Evolutionary conservation across 108 stramenopile species (phyloP).

Genomic region (Epipyxis sp.): DNA sequence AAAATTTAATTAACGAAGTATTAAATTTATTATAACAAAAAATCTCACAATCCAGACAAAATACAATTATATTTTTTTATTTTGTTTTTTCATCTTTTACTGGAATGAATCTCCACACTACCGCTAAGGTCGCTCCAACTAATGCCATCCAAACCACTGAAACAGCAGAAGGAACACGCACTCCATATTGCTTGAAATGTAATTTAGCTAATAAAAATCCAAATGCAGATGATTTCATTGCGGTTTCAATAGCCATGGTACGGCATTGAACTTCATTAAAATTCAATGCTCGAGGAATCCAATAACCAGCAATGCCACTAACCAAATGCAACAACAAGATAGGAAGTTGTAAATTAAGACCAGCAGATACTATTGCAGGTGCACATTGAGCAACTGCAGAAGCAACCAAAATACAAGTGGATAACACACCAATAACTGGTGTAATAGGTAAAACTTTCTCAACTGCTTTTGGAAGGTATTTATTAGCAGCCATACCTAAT

Average conservation of each 20-base stretch:
- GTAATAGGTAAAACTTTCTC: slow-evolving; percentile 82
- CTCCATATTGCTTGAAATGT: slow-evolving; percentile 86
- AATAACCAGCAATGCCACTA: slow-evolving; percentile 86
- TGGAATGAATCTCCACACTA: slow-evolving; percentile 90
- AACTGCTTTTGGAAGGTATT: slow-evolving; percentile 81
- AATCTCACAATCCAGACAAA: slow-evolving; percentile 62
- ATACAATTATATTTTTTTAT: slow-evolving; percentile 43
- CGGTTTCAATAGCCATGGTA: slow-evolving; percentile 97
- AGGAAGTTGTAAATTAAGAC: slow-evolving; percentile 56
- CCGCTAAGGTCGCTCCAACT: slow-evolving; percentile 81
- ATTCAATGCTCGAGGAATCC: slow-evolving; percentile 70
- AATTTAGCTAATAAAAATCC: slow-evolving; percentile 94
- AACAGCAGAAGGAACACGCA: slow-evolving; percentile 91
- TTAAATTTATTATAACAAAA: slow-evolving; percentile 77
- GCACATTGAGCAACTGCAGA: slow-evolving; percentile 89
- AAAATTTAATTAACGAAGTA: too few species aligned
- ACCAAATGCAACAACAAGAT: slow-evolving; percentile 83
- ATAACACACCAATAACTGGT: slow-evolving; percentile 86
- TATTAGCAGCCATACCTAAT: slow-evolving; percentile 86
- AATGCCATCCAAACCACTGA: slow-evolving; percentile 97
- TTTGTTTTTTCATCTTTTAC: slow-evolving; percentile 54
- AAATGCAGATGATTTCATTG: slow-evolving; percentile 95
- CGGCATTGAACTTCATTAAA: slow-evolving; percentile 83
- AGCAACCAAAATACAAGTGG: slow-evolving; percentile 90
- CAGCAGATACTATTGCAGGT: slow-evolving; percentile 74